Conservation (phyloP, 495 filamentous ascomycete species). For the Penicillium angulare region DNA sequence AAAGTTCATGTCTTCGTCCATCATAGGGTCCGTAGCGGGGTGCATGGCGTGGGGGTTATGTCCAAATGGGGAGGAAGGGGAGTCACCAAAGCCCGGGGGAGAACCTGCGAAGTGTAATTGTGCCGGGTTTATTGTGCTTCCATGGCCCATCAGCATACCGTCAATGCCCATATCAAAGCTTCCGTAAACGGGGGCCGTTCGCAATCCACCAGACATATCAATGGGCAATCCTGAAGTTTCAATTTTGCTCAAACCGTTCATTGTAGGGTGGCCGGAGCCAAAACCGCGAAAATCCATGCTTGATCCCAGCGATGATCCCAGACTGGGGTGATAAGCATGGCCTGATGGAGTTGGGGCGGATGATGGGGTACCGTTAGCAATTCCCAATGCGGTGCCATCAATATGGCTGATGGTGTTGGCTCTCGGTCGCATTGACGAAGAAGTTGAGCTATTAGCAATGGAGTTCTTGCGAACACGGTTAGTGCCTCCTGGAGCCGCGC, state of each 20-base stretch:
- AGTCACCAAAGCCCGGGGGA: conserved; percentile 66
- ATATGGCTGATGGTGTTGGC: conserved; percentile 98
- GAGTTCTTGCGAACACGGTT: conserved; percentile 91
- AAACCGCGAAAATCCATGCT: conserved; percentile 68
- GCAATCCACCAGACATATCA: conserved; percentile 61
- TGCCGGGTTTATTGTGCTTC: conserved; percentile 88
- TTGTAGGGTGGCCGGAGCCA: conserved; percentile 56
- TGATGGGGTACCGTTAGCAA: conserved; percentile 61
- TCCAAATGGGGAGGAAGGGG: conserved; percentile 68
- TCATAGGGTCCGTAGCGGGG: conserved; percentile 44
- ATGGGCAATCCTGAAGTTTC: conserved; percentile 72
- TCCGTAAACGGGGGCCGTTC: conserved; percentile 75
- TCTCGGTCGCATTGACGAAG: conserved; percentile 73
- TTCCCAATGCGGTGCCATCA: conserved; percentile 70
- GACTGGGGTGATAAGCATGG: conserved; percentile 64
- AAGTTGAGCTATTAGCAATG: conserved; percentile 62
- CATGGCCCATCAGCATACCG: conserved; percentile 72
- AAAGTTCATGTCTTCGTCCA: conserved; percentile 74
- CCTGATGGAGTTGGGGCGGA: conserved; percentile 45
- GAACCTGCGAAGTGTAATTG: conserved; percentile 91
- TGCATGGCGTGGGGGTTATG: conserved; percentile 61
- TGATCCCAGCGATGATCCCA: conserved; percentile 63
- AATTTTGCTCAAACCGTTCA: conserved; percentile 73
- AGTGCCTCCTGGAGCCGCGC: conserved; percentile 64
- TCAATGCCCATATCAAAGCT: conserved; percentile 71